A percentile compares a stretch with the other conserved stretches of the same genome.
Conservation (phyloP, 2,329 filamentous ascomycete genomes). For the Verticillium alfalfae region DNA sequence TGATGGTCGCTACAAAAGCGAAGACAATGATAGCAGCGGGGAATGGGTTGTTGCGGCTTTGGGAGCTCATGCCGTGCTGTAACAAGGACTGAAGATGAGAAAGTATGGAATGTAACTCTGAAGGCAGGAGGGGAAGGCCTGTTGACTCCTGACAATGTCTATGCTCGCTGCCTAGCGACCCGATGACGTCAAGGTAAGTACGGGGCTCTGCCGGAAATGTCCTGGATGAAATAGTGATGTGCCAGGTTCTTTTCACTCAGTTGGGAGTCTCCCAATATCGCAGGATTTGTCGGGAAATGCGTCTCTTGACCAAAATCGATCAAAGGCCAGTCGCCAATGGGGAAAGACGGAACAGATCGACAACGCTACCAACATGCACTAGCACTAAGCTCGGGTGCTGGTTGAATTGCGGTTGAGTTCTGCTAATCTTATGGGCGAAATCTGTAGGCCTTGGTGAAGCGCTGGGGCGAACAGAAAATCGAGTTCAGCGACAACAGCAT, state of each 20-base stretch:
- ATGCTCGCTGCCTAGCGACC: not conserved
- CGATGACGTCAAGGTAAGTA: not conserved
- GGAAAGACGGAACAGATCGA: not conserved
- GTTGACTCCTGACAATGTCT: not conserved
- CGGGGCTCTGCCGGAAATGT: not conserved
- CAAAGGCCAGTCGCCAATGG: not conserved
- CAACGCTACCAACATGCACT: not conserved
- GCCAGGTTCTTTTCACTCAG: not conserved
- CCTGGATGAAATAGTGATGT: not conserved
- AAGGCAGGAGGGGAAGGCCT: not conserved
- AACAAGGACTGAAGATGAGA: too few relatives aligned
- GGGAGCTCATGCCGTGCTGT: constrained; percentile 1
- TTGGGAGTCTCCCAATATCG: not conserved
- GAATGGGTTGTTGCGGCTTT: not conserved
- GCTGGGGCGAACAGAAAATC: not conserved
- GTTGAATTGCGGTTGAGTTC: not conserved
- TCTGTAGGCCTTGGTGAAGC: not conserved
- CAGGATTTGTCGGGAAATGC: not conserved
- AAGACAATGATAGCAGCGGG: constrained; percentile 4
- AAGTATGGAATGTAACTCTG: not conserved
- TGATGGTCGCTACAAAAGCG: constrained; percentile 2
- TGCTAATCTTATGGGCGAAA: not conserved
- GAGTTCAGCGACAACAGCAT: not conserved
- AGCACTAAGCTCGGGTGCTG: not conserved
- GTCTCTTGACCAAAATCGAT: not conserved